Evolutionary conservation across 2,329 filamentous ascomycete genomes (phyloP), one percentile per base, ranked within the genome.

Genomic region (Sarocladiaceae sp.): DNA sequence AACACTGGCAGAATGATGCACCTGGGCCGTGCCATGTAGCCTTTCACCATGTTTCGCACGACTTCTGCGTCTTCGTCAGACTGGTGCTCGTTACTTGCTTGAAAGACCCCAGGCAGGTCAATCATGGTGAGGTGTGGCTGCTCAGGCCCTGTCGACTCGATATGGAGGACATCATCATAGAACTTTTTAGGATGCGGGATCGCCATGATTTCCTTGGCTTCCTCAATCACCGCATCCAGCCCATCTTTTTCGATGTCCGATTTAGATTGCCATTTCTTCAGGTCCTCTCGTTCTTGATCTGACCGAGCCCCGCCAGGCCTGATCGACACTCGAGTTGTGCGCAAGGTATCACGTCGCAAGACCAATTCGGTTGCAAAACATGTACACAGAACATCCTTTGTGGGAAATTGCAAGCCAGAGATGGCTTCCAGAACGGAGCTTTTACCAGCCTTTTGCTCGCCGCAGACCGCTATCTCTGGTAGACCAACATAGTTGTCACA

Each of bases 371-470:
- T 87, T 0, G 82, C 76, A 55, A 87, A 86, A 0, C 79, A 72
- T 0, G 83, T 86, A 62, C 82, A 86, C 0, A 84, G 60, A 33
- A 74, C 78, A 51, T 79, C 77, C 22, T 81, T 79, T 8, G 72
- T 68, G 0, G 82, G 82, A 55, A 87, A 87, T 0, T 74, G 71
- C 2, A 87, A 72, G 3, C 79, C 75, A 0, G 83, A 83, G 35
- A 87, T 80, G 1, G 81, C 83, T 58, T 87, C 81, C 0, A 87
- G 73, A 0, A 86, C 80, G 0, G 82, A 85, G 52, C 79, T 84
- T 62, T 87, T 87, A 3, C 83, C 83, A 1, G 77, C 76, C 0
- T 77, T 83, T 57, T 85, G 81, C 53, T 84, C 77, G 2, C 83
- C 82, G 49, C 76, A 80, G 12, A 85, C 80, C 25, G 85, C 76